Evolutionary conservation across 129 eudicot genomes (phyloP).

Genomic region (Centaurea solstitialis): DNA sequence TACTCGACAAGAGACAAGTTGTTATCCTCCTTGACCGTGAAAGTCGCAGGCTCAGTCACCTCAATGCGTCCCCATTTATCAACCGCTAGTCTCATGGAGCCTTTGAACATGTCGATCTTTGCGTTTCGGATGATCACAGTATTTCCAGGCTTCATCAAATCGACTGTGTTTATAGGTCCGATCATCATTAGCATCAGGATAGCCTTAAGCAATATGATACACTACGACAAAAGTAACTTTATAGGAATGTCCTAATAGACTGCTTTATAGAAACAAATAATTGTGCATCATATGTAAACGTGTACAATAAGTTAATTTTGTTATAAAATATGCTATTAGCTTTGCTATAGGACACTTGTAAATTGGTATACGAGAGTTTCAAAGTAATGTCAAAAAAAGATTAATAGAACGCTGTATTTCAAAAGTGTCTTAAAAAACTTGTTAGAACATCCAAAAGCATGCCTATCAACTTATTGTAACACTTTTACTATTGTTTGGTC

Average conservation of each 20-base stretch:
- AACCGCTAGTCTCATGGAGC: constrained; percentile 81
- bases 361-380: too few species aligned
- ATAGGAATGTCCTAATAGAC: neutral
- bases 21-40: constrained; percentile 80
- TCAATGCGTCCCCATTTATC: constrained; percentile 85
- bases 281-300: neutral
- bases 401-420: too few species aligned
- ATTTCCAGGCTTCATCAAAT: constrained; percentile 67
- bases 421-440: neutral
- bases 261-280: neutral
- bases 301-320: neutral
- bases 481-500: neutral
- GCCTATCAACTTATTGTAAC: neutral
- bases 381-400: neutral
- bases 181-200: constrained; percentile 9
- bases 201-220: neutral
- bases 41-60: constrained; percentile 72
- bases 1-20: constrained; percentile 83
- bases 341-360: too few species aligned
- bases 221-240: neutral
- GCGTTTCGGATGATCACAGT: constrained; percentile 77
- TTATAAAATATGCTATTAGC: too few species aligned
- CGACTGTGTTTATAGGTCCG: constrained; percentile 45
- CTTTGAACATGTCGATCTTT: constrained; percentile 83
- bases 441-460: neutral